Conservation (phyloP, 208 protist genomes). For the Leishmania lainsoni region DNA sequence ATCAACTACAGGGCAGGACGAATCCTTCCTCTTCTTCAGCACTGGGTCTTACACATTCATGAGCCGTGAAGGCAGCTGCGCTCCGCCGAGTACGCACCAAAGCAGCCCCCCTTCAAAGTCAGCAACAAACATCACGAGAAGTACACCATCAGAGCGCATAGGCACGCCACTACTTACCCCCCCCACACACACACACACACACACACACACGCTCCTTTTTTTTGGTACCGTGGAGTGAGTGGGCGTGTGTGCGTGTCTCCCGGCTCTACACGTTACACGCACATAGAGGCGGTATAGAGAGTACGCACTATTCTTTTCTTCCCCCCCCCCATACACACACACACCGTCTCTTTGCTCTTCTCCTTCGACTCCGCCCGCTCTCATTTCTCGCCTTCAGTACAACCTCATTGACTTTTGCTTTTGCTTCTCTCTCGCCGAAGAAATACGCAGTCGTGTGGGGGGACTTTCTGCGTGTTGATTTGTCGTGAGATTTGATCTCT, state of each 20-base stretch:
- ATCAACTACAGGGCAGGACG: not conserved
- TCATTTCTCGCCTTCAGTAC: not conserved
- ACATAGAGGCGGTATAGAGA: not conserved
- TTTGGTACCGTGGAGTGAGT: not conserved
- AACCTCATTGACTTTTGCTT: not conserved
- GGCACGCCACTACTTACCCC: not conserved
- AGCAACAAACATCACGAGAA: not conserved
- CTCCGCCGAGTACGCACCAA: not conserved
- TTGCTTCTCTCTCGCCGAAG: not conserved
- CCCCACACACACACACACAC: too few species aligned
- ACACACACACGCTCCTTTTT: slow-evolving; percentile 7
- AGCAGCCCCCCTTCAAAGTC: too few species aligned
- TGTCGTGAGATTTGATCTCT: not conserved
- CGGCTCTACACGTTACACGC: not conserved
- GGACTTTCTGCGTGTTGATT: not conserved
- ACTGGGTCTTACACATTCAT: not conserved
- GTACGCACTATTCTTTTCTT: not conserved
- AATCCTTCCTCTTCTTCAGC: not conserved
- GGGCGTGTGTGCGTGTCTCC: not conserved
- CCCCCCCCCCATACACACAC: not conserved
- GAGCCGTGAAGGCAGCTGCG: not conserved
- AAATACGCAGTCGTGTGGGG: not conserved
- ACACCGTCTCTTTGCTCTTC: not conserved
- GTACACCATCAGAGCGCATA: not conserved
- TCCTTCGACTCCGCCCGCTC: not conserved